A percentile compares a stretch with the other conserved stretches of the same genome.
These are phyloP conservation scores for Hericium erinaceus DNA, from an alignment of 768 basidiomycete genomes.

Conservation along the genomic window DNA sequence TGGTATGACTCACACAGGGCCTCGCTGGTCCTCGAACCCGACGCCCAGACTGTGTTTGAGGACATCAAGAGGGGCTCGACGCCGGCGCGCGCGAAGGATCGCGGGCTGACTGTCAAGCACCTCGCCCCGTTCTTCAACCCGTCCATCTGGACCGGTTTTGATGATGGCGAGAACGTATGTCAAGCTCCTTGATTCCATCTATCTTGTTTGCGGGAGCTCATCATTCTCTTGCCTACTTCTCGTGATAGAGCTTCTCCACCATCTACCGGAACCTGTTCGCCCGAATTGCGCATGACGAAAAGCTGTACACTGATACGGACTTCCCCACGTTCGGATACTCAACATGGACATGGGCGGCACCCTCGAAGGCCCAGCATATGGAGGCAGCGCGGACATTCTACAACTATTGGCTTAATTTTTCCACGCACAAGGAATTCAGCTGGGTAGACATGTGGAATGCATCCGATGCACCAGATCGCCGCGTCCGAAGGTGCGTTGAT, in stretches of 20 bases:
- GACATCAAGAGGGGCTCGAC: slow-evolving; percentile 67
- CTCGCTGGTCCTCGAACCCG: slow-evolving; percentile 70
- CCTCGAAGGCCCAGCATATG: slow-evolving; percentile 33
- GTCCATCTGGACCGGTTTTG: slow-evolving; percentile 54
- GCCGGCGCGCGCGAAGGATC: slow-evolving; percentile 46
- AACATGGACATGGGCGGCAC: slow-evolving; percentile 58
- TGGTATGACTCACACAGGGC: slow-evolving; percentile 96
- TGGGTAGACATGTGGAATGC: slow-evolving; percentile 85
- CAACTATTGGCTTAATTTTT: slow-evolving; percentile 76
- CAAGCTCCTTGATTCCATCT: not conserved
- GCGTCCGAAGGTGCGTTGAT: slow-evolving; percentile 55
- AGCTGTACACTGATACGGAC: slow-evolving; percentile 29
- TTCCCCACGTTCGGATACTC: slow-evolving; percentile 83
- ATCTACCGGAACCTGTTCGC: slow-evolving; percentile 84
- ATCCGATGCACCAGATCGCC: slow-evolving; percentile 79
- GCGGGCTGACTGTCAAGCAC: slow-evolving; percentile 75
- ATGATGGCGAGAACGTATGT: slow-evolving; percentile 52
- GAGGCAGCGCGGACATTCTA: slow-evolving; percentile 71
- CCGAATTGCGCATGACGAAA: slow-evolving; percentile 78
- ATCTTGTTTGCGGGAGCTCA: not conserved
- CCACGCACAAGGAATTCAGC: slow-evolving; percentile 76
- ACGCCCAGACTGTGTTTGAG: slow-evolving; percentile 77
- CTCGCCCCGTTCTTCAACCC: slow-evolving; percentile 79
- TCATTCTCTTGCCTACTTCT: not conserved
- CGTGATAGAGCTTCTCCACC: slow-evolving; percentile 72